A percentile compares a stretch with the other conserved stretches of the same genome.
Evolutionary conservation across 2,329 filamentous ascomycete species (phyloP).

Genomic region (Cordyceps sp.): DNA sequence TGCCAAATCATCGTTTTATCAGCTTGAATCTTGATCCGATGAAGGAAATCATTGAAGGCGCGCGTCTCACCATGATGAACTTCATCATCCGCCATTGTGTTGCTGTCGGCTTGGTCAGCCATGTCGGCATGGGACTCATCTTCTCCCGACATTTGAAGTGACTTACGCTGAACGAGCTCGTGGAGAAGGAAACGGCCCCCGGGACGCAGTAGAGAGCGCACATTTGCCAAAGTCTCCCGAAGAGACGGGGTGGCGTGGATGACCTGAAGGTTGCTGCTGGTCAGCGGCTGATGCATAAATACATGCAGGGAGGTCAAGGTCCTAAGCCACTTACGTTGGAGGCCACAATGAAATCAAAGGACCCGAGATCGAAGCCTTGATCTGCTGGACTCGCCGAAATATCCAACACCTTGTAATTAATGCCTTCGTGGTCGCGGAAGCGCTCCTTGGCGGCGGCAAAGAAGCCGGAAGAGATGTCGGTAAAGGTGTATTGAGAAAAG

Average conservation of each 20-base stretch:
- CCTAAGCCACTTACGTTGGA: background rate
- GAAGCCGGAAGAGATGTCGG: constrained; percentile 8
- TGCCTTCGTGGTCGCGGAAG: constrained; percentile 3
- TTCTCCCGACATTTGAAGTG: background rate
- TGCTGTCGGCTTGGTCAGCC: background rate
- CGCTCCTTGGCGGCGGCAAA: constrained; percentile 8
- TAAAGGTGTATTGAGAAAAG: constrained; percentile 9
- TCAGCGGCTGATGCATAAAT: no score
- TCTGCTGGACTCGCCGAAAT: constrained; percentile 2
- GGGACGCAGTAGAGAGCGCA: constrained; percentile 1
- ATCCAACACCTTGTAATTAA: constrained; percentile 11
- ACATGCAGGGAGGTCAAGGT: no score
- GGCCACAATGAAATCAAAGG: constrained; percentile 4
- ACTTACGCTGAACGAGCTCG: constrained; percentile 1
- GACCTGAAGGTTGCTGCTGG: no score
- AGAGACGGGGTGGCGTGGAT: constrained; percentile 2
- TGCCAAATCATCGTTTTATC: no score
- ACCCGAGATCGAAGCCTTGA: constrained; percentile 2
- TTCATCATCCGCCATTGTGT: background rate
- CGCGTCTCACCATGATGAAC: background rate
- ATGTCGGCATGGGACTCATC: no score
- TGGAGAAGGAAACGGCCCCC: constrained; percentile 1
- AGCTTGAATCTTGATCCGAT: no score
- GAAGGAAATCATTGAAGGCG: no score
- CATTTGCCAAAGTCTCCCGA: background rate